Base-by-base conservation (phyloP, 108 stramenopile species). In the Aurantiochytrium sp. region DNA sequence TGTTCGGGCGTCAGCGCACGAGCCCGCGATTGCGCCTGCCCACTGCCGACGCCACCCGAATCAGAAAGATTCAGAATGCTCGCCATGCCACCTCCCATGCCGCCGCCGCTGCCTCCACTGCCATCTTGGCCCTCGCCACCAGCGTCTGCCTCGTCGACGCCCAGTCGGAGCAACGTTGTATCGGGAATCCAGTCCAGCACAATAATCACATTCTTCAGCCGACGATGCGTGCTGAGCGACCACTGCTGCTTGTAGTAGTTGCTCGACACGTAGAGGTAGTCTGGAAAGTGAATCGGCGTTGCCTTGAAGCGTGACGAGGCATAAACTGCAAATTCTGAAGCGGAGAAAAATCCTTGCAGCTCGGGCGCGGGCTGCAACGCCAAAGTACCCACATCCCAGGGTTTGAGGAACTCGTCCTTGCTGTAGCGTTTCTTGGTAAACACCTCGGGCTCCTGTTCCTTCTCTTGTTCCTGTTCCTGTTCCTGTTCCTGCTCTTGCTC, bases 181-280 rank as follows among this genome's bases (percentile, higher is more conserved):
- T 92, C 83, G n/a, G 94, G 94, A 35, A 90, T 90, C 91, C 91
- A 98, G 89, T 98, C 98, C 96, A 99, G 94, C 18, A 97, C 93
- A 6, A 98, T 95, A 59, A 99, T 97, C 19, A 98, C 95, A 94
- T 98, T 99, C 94, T 99, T 98, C 72, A 99, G 90, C 35, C 99
- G 96, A 5, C 98, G 94, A 93, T 96, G 96, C 16, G 97, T 98
- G 91, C 96, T 96, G 59, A 97, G 92, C 53, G 96, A 95, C 99
- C 99, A 99, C 44, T 91, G 90, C 69, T 93, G 94, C 60, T 98
- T 95, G 90, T 97, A 99, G 93, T 99, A 97, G 93, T 99, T 99
- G 58, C 95, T 96, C 8, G 96, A 97, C 58, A 98, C 89, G 91
- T 94, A 57, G 19, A 87, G 28, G 23, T 58, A 58, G 18, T 87